These are phyloP conservation scores for Exophiala bonariae DNA, from an alignment of 2,329 filamentous ascomycete species.

Conservation along the genomic window DNA sequence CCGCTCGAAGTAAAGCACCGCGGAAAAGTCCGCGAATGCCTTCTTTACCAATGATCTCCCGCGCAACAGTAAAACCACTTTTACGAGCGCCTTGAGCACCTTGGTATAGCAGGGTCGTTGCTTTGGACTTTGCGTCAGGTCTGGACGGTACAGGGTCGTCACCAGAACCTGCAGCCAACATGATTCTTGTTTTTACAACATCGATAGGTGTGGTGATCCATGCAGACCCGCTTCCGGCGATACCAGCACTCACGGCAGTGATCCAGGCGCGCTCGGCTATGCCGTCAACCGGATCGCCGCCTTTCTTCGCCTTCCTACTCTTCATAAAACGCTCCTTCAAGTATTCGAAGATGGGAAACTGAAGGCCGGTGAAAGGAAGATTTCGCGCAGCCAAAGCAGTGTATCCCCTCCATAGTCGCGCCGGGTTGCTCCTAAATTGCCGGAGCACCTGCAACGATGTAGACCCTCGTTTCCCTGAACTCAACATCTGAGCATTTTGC, in stretches of 20 bases:
- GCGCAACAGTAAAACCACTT: constrained; percentile 61
- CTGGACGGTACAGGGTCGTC: constrained; percentile 26
- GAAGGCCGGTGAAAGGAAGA: constrained; percentile 80
- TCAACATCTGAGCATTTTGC: constrained; percentile 86
- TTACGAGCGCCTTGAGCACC: constrained; percentile 32
- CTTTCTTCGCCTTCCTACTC: constrained; percentile 39
- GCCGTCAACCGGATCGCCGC: constrained; percentile 34
- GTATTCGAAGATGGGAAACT: constrained; percentile 84
- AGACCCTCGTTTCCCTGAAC: constrained; percentile 29
- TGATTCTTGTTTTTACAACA: constrained; percentile 86
- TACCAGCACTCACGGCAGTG: constrained; percentile 71
- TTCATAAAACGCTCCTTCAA: constrained; percentile 57
- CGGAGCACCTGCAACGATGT: constrained; percentile 59
- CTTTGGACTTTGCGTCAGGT: constrained; percentile 16
- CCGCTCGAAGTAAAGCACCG: constrained; percentile 69
- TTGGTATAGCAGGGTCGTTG: constrained; percentile 19
- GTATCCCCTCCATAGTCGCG: constrained; percentile 68
- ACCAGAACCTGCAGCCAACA: constrained; percentile 62
- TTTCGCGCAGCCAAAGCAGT: constrained; percentile 79
- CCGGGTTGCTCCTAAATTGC: constrained; percentile 57
- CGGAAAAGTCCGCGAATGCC: constrained; percentile 72
- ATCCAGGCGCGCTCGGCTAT: constrained; percentile 68
- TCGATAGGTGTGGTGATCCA: constrained; percentile 86
- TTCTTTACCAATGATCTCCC: constrained; percentile 64
- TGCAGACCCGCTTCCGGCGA: constrained; percentile 72